phyloP scores from a whole-genome alignment of 225 moss, liverwort and hornwort species.

The Pleurozium schreberi region DNA sequence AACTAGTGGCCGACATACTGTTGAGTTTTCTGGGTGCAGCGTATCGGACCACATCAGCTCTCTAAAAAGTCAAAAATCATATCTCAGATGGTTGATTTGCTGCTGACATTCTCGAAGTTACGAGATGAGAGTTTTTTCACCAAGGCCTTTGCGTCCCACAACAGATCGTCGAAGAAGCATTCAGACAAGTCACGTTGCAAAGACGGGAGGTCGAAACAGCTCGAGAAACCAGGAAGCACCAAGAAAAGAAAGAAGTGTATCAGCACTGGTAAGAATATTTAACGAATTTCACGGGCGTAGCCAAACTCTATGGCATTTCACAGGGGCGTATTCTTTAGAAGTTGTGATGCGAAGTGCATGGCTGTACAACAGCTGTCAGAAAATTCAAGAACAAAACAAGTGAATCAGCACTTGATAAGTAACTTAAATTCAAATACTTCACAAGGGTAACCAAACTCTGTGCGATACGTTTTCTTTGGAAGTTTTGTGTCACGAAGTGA shows the following conservation, averaged over 20 bases:
- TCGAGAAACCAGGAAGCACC: not conserved
- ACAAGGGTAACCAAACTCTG: not conserved
- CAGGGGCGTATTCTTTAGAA: not conserved
- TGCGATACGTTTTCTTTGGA: not conserved
- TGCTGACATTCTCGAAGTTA: not conserved
- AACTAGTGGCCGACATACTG: not conserved
- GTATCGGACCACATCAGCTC: not conserved
- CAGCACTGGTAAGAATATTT: not conserved
- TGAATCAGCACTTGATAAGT: not conserved
- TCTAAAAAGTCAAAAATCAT: not conserved
- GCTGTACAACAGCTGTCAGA: not conserved
- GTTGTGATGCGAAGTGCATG: not conserved
- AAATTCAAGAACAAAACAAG: not conserved
- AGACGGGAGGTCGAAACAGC: not conserved
- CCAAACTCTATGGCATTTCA: not conserved
- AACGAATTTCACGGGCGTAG: not conserved
- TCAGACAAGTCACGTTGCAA: not conserved
- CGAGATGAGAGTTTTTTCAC: not conserved
- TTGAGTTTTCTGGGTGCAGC: not conserved
- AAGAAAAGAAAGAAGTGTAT: not conserved
- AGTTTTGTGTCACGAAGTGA: not conserved
- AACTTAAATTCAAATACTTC: not conserved
- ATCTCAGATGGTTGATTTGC: not conserved
- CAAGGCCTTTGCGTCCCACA: not conserved
- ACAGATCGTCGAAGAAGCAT: not conserved